Percentiles rank a stretch among this genome's conserved stretches.
Conservation (phyloP, 73 alveolate genomes). For the Paramecium sexaurelia region DNA sequence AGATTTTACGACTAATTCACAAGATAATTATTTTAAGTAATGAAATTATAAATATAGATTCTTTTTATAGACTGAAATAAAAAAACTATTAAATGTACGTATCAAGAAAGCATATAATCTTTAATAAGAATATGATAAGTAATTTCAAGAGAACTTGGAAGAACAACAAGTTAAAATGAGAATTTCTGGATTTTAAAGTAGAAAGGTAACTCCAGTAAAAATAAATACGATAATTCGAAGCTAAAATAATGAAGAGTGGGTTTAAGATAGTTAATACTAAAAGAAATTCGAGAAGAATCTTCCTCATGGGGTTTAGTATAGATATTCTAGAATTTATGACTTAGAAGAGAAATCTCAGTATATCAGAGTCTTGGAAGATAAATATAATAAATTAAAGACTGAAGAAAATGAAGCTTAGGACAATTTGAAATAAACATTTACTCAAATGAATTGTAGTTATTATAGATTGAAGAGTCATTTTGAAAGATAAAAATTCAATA, state of each 20-base stretch:
- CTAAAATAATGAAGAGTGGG: neutral
- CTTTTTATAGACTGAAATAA: conserved; percentile 20
- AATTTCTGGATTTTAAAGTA: neutral
- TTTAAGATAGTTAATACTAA: neutral
- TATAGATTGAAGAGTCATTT: conserved; percentile 2
- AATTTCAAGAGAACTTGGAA: neutral
- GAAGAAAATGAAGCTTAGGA: conserved; percentile 23
- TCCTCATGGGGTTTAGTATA: conserved; percentile 5
- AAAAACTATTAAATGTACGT: conserved; percentile 21
- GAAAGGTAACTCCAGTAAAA: neutral
- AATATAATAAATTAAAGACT: neutral
- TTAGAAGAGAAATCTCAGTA: conserved; percentile 24
- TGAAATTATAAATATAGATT: neutral
- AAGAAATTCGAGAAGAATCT: neutral
- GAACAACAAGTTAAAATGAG: neutral
- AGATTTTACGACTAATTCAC: conserved; percentile 16
- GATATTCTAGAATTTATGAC: neutral
- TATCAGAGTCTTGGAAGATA: neutral
- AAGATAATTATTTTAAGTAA: conserved; percentile 9
- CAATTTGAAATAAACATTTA: neutral
- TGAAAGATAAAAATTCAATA: neutral
- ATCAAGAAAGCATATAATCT: neutral
- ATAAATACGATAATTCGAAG: neutral
- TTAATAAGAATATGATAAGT: neutral
- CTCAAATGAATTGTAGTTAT: conserved; percentile 4